A percentile compares a stretch with the other conserved stretches of the same genome.
These are phyloP conservation scores for Nasturtium officinale DNA, from an alignment of 345 rosid species.

Conservation along the genomic window DNA sequence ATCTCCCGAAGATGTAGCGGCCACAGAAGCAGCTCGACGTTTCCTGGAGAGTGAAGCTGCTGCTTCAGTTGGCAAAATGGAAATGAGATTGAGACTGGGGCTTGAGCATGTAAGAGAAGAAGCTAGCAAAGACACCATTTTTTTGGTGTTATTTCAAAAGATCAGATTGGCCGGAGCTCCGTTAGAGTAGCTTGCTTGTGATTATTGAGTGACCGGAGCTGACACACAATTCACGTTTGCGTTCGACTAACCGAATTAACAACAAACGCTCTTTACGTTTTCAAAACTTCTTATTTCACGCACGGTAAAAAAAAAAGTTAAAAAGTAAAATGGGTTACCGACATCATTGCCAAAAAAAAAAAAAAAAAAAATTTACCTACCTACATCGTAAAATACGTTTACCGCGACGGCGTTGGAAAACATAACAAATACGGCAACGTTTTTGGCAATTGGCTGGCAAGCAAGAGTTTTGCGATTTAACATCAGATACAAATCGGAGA, in stretches of 20 bases:
- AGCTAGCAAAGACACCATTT: constrained; percentile 44
- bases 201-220: background rate
- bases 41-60: constrained; percentile 31
- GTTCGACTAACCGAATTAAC: background rate
- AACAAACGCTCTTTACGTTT: background rate
- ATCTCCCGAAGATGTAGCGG: constrained; percentile 40
- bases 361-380: too few relatives aligned
- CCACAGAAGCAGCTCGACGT: constrained; percentile 40
- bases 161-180: constrained; percentile 24
- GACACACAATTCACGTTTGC: constrained; percentile 18
- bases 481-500: background rate
- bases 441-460: too few relatives aligned
- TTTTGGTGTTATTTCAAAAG: background rate
- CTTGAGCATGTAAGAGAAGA: constrained; percentile 36
- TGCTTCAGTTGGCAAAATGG: constrained; percentile 3
- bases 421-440: constrained; percentile 20
- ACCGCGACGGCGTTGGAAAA: too few relatives aligned
- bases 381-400: too few relatives aligned
- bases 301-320: background rate
- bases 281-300: background rate
- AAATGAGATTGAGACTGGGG: constrained; percentile 29
- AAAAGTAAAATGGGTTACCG: too few relatives aligned
- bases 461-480: constrained; percentile 25
- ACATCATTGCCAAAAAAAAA: too few relatives aligned
- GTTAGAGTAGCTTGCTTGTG: background rate